A percentile compares a stretch with the other conserved stretches of the same genome.
phyloP scores from a whole-genome alignment of 176 grass and related monocot genomes.

The Oryza officinalis region DNA sequence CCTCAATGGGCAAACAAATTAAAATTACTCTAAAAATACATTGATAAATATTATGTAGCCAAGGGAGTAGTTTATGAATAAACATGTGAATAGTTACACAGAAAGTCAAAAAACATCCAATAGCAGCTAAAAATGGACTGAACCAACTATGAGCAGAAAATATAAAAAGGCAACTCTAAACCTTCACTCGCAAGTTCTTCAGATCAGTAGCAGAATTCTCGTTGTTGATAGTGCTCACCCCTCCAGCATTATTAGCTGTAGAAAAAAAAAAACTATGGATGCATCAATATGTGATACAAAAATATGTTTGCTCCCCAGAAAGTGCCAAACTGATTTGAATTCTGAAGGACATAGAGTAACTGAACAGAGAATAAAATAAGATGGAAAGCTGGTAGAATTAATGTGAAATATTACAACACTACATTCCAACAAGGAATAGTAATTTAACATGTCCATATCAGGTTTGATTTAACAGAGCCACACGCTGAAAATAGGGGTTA shows the following conservation, averaged over 20 bases:
- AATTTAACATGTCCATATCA: neutral
- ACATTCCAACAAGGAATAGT: neutral
- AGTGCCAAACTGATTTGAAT: neutral
- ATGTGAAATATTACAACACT: neutral
- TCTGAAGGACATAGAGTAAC: neutral
- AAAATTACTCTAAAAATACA: neutral
- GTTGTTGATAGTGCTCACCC: constrained; percentile 43
- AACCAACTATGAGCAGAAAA: neutral
- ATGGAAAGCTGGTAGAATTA: neutral
- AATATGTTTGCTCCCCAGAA: neutral
- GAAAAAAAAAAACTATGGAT: neutral
- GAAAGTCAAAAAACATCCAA: neutral
- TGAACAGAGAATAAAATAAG: neutral
- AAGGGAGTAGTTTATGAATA: neutral
- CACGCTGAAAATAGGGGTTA: neutral
- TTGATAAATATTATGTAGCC: neutral
- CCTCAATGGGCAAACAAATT: too few species aligned
- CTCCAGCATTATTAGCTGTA: constrained; percentile 62
- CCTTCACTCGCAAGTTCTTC: constrained; percentile 80
- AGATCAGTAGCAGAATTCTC: constrained; percentile 51
- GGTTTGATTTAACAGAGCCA: neutral
- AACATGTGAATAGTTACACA: neutral
- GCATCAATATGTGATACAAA: neutral
- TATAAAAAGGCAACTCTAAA: constrained; percentile 21
- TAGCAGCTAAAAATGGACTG: neutral